Percentiles rank a stretch among this genome's conserved stretches.
Conservation (phyloP, 371 early-diverging fungal species). For the Parasitella parasitica region DNA sequence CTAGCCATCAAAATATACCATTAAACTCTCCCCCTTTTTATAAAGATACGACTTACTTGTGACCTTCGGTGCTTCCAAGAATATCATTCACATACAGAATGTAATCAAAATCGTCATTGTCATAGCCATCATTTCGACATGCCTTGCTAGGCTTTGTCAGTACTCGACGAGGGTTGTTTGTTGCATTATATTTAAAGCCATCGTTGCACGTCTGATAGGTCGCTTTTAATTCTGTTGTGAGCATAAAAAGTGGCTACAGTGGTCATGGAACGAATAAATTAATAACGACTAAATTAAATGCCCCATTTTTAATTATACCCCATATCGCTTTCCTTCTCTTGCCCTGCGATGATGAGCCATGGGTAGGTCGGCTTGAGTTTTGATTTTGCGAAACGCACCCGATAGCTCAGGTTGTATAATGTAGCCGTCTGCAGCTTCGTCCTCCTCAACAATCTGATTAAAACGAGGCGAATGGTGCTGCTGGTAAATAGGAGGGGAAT, state of each 20-base stretch:
- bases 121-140: conserved; percentile 88
- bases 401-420: conserved; percentile 2
- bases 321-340: conserved; percentile 26
- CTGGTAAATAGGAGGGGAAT: neutral
- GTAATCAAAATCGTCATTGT: conserved; percentile 95
- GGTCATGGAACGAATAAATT: neutral
- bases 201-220: conserved; percentile 53
- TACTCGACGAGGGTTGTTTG: conserved; percentile 88
- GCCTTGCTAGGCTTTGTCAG: conserved; percentile 92
- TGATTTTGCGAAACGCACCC: conserved; percentile 23
- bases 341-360: conserved; percentile 21
- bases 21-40: neutral
- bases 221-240: conserved; percentile 28
- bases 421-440: neutral
- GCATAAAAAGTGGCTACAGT: conserved; percentile 29
- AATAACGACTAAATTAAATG: neutral
- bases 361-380: conserved; percentile 18
- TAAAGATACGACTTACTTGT: conserved; percentile 60
- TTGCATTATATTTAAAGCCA: conserved; percentile 73
- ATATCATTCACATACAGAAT: conserved; percentile 95
- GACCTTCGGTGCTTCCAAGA: conserved; percentile 73
- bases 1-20: conserved; percentile 33
- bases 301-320: conserved; percentile 1
- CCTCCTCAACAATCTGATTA: conserved; percentile 6
- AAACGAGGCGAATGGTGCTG: neutral